Base-by-base conservation (phyloP, 1,284 basidiomycete species). In the Ustilago sp. region DNA sequence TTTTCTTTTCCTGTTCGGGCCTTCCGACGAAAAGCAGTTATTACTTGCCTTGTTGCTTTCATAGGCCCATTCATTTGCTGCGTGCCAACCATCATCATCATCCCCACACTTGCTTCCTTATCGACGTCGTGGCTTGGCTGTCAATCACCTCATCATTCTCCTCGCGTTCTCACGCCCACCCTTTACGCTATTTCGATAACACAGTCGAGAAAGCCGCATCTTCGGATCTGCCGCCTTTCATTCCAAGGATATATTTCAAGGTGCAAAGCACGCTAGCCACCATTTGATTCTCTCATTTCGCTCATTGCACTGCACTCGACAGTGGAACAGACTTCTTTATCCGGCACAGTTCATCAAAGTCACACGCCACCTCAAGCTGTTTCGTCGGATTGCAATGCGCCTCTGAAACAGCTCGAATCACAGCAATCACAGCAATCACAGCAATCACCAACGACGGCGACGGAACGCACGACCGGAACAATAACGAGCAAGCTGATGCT, bases 1-100 rank as follows among this genome's bases (percentile, higher is more conserved):
- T 3, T 28, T 43, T 17, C 48, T 32, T 45, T 59, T 59, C 45
- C 56, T 59, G 32, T 59, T 57, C 34, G 23, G 34, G 45, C 11
- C 13, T 48, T 38, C 17, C 45, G 38, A 45, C 19, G 4, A 48
- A 15, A 28, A 28, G 23, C 23, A 3, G 35, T n/a, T 57, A 8
- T 31, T 15, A 1, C 55, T 35, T 47, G 8, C 34, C 45, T 28
- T 48, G 1, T 9, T 11, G 7, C 35, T 31, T 36, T 32, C 51
- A 35, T n/a, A 4, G 17, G 23, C 15, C 7, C 31, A 6, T 15
- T 6, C 34, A 36, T 19, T 15, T n/a, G 19, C 48, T 50, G 48
- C 48, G 6, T 32, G n/a, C n/a, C 48, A 53, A 28, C 51, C 32
- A 35, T 35, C 51, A 35, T 19, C 28, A 47, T 47, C 19, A 47